phyloP scores from a whole-genome alignment of 352 stramenopile species.

The Blastocystis sp. region DNA sequence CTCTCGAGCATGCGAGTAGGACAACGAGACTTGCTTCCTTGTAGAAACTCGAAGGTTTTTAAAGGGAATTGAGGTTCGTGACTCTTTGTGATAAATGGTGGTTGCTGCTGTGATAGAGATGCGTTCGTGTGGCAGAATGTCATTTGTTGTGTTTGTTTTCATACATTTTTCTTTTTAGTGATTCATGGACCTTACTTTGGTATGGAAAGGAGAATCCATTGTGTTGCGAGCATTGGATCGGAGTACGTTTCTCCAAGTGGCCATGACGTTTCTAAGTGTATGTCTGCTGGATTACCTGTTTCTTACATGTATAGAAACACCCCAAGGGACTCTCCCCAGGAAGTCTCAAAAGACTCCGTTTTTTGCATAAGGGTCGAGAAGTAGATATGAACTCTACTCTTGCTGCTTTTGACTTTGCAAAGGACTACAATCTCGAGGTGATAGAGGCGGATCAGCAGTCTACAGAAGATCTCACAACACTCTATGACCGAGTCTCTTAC shows the following conservation, averaged over 20 bases:
- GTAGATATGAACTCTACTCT: constrained; percentile 7
- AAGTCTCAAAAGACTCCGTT: background rate
- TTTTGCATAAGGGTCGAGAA: constrained; percentile 10
- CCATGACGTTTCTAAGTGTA: constrained; percentile 25
- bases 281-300: background rate
- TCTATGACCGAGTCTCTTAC: background rate
- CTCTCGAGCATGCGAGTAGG: constrained; percentile 20
- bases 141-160: background rate
- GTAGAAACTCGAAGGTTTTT: background rate
- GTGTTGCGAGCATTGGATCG: background rate
- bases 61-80: background rate
- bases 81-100: background rate
- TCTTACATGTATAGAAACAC: background rate
- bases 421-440: background rate
- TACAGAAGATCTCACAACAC: background rate
- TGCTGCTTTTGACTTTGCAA: background rate
- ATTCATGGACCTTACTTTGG: background rate
- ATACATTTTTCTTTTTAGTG: background rate
- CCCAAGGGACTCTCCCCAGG: background rate
- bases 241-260: constrained; percentile 14
- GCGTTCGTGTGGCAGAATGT: background rate
- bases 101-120: background rate
- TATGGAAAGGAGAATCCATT: constrained; percentile 23
- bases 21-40: too few relatives aligned
- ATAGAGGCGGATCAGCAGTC: background rate